These are phyloP conservation scores for Xerocomellus chrysenteron DNA, from an alignment of 768 basidiomycete genomes.

Conservation along the genomic window DNA sequence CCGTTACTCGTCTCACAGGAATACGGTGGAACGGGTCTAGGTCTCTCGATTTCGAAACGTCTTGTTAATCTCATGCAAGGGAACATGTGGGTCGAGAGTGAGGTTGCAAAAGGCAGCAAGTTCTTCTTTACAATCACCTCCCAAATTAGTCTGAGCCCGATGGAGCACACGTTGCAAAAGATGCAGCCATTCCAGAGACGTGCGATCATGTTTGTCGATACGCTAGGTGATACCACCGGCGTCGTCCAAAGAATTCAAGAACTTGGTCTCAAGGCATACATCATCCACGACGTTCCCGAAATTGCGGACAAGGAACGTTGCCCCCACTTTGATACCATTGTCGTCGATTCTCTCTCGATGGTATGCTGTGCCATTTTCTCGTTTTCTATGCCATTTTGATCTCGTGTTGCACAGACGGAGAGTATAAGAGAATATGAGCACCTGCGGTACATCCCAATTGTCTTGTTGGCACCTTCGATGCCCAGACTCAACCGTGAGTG, in stretches of 20 bases:
- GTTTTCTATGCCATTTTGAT: conserved; percentile 6
- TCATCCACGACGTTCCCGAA: conserved; percentile 76
- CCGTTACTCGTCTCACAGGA: conserved; percentile 50
- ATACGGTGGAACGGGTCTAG: conserved; percentile 96
- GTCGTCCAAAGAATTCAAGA: conserved; percentile 77
- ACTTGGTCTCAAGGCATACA: conserved; percentile 74
- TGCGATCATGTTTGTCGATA: conserved; percentile 91
- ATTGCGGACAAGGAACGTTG: conserved; percentile 79
- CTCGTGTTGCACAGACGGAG: conserved; percentile 63
- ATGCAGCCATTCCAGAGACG: conserved; percentile 87
- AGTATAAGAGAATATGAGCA: conserved; percentile 89
- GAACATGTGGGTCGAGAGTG: conserved; percentile 98
- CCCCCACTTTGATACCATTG: conserved; percentile 92
- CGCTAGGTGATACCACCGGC: conserved; percentile 68
- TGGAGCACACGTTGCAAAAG: conserved; percentile 72
- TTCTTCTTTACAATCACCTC: conserved; percentile 97
- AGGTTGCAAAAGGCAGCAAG: conserved; percentile 87
- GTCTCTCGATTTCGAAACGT: conserved; percentile 95
- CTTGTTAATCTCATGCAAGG: conserved; percentile 97
- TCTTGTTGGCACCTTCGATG: conserved; percentile 79
- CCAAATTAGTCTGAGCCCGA: conserved; percentile 70
- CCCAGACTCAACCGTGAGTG: conserved; percentile 71
- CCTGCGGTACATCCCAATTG: conserved; percentile 93
- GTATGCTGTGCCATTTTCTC: conserved; percentile 47
- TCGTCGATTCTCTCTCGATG: conserved; percentile 84